Evolutionary conservation across 108 stramenopile species (phyloP), one percentile per base, ranked within the genome.

Genomic region (Pseudonitzschia multiseries): DNA sequence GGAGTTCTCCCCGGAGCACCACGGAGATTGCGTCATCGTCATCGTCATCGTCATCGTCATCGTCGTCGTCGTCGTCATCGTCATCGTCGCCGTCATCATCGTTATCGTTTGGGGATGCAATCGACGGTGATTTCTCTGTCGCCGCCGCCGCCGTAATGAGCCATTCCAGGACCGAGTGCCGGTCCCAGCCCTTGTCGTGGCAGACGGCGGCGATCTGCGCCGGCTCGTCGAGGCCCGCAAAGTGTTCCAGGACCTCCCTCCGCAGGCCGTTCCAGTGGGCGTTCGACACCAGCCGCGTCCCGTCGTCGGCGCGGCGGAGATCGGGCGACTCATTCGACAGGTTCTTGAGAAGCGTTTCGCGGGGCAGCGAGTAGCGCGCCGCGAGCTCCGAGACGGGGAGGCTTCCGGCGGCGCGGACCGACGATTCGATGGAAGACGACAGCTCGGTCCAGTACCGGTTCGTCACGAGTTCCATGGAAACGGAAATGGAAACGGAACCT

Each of bases 181-280:
- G 26, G 26, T 79, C 79, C 79, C 72, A 79, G 1, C 29, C 57
- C 22, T 65, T 20, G 0, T 69, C 63, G 29, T 69, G 36, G 33
- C 79, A 79, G 24, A 74, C 21, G 31, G 54, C 42, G 14, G 26
- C 36, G 21, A 79, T 42, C 12, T 27, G 32, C 20, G 4, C n/a
- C 8, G 76, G 76, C 21, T 76, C 69, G 20, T 2, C n/a, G 0
- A 69, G 62, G 15, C 24, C n/a, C 14, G 33, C 10, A 54, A 76
- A 76, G 48, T 43, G 17, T 14, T 52, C 36, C 20, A 70, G 12
- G 0, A 70, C 69, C 8, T 14, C 17, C 18, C 27, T 17, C 17
- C 42, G 40, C 12, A 46, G n/a, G 13, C n/a, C 0, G n/a, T 44
- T 8, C 31, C 32, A n/a, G 31, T 28, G 24, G 3, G 21, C 14